Percentiles rank a stretch among this genome's conserved stretches.
phyloP scores from a whole-genome alignment of 75 land plant genomes.

The Pinus albicaulis region DNA sequence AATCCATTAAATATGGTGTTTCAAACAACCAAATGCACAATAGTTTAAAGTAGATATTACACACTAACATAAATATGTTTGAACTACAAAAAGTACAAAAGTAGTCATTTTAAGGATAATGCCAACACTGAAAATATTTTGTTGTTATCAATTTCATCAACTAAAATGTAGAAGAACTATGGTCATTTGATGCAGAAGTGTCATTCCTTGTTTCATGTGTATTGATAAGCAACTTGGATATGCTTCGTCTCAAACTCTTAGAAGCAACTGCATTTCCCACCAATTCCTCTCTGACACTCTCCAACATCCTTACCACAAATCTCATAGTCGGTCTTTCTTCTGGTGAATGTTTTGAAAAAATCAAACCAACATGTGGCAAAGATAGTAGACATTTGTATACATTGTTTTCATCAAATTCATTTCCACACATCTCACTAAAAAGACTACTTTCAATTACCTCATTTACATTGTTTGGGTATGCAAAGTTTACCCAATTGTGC shows the following conservation, averaged over 20 bases:
- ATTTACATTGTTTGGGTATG: not conserved
- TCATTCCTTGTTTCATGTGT: not conserved
- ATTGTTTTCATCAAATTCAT: not conserved
- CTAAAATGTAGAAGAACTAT: not conserved
- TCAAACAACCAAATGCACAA: too few relatives aligned
- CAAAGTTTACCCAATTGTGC: not conserved
- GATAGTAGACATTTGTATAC: not conserved
- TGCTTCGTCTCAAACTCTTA: not conserved
- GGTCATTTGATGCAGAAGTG: not conserved
- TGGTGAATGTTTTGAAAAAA: slow-evolving; percentile 21
- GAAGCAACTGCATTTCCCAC: not conserved
- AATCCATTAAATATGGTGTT: too few relatives aligned
- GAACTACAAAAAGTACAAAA: too few relatives aligned
- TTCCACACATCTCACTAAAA: not conserved
- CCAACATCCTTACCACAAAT: slow-evolving; percentile 11
- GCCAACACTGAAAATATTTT: too few relatives aligned
- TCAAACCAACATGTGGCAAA: slow-evolving; percentile 13
- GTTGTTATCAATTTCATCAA: too few relatives aligned
- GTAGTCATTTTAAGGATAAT: too few relatives aligned
- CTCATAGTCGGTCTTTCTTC: slow-evolving; percentile 35
- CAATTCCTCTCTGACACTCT: not conserved
- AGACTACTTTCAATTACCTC: not conserved
- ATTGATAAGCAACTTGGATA: not conserved
- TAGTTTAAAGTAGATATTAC: too few relatives aligned
- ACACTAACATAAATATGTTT: too few relatives aligned